Evolutionary conservation across 2,329 filamentous ascomycete species (phyloP).

Genomic region (Lachnellula hyalina): DNA sequence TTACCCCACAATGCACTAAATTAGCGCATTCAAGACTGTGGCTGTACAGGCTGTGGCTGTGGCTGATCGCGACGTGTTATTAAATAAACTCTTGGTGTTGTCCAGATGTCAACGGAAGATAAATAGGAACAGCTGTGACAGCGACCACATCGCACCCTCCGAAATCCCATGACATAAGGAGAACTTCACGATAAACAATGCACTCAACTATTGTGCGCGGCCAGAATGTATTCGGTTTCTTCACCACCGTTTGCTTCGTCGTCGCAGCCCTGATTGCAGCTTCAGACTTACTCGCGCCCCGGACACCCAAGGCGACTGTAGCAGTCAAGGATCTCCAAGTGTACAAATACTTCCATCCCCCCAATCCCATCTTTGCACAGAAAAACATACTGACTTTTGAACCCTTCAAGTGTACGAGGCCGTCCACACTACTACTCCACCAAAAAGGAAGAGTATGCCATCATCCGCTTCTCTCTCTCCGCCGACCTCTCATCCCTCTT

Average conservation of each 20-base stretch:
- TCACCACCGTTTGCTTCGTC: conserved; percentile 86
- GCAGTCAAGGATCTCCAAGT: conserved; percentile 76
- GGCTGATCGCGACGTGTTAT: too few species aligned
- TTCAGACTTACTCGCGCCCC: conserved; percentile 67
- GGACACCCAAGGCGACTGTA: conserved; percentile 61
- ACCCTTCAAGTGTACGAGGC: conserved; percentile 64
- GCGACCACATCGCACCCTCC: too few species aligned
- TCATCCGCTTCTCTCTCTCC: conserved; percentile 88
- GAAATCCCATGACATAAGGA: neutral
- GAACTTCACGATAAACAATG: conserved; percentile 48
- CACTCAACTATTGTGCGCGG: conserved; percentile 78
- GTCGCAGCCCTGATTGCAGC: conserved; percentile 75
- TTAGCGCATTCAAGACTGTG: too few species aligned
- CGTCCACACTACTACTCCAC: conserved; percentile 92
- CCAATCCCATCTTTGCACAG: neutral
- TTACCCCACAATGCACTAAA: too few species aligned
- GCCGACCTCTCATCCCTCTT: conserved; percentile 89
- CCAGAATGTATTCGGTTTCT: conserved; percentile 96
- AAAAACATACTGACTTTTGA: neutral
- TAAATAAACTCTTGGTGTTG: too few species aligned
- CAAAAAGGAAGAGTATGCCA: conserved; percentile 92
- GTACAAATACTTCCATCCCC: conserved; percentile 43
- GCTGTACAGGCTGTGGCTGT: too few species aligned
- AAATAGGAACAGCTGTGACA: too few species aligned
- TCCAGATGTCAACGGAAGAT: too few species aligned